These are phyloP conservation scores for Pseudoperonospora humuli DNA, from an alignment of 352 stramenopile species.

Conservation along the genomic window DNA sequence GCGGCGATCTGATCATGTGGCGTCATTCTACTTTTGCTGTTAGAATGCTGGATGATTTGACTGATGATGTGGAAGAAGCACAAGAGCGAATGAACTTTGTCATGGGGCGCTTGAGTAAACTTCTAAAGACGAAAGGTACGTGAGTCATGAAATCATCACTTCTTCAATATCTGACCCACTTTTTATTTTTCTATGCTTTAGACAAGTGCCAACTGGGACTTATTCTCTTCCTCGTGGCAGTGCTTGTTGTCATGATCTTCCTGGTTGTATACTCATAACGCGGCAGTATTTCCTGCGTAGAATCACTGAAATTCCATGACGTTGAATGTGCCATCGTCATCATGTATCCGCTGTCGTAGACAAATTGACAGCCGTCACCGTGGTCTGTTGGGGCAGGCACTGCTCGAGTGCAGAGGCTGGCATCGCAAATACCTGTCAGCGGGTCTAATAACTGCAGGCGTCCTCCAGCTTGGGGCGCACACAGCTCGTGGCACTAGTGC, in stretches of 20 bases:
- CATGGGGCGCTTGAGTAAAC: slow-evolving; percentile 62
- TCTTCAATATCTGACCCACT: background rate
- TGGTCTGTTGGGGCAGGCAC: slow-evolving; percentile 11
- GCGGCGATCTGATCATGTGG: background rate
- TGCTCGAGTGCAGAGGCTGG: background rate
- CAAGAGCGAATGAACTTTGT: slow-evolving; percentile 82
- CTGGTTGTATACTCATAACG: slow-evolving; percentile 78
- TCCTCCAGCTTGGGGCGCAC: slow-evolving; percentile 31
- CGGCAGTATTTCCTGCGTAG: background rate
- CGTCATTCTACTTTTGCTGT: background rate
- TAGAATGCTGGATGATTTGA: slow-evolving; percentile 74
- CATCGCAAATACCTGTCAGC: background rate
- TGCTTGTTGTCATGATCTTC: slow-evolving; percentile 71
- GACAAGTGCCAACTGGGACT: slow-evolving; percentile 74
- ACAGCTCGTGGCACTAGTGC: slow-evolving; percentile 9
- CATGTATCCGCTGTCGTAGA: slow-evolving; percentile 4
- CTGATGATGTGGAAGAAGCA: slow-evolving; percentile 60
- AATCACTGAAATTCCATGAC: background rate
- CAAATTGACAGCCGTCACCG: slow-evolving; percentile 3
- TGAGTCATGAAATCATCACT: background rate
- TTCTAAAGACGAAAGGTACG: slow-evolving; percentile 78
- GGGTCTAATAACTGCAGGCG: slow-evolving; percentile 34
- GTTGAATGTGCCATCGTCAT: background rate
- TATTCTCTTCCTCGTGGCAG: slow-evolving; percentile 59
- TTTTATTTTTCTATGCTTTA: slow-evolving; percentile 12